Conservation (phyloP, 2,329 filamentous ascomycete species). For the Fusarium aywerte region DNA sequence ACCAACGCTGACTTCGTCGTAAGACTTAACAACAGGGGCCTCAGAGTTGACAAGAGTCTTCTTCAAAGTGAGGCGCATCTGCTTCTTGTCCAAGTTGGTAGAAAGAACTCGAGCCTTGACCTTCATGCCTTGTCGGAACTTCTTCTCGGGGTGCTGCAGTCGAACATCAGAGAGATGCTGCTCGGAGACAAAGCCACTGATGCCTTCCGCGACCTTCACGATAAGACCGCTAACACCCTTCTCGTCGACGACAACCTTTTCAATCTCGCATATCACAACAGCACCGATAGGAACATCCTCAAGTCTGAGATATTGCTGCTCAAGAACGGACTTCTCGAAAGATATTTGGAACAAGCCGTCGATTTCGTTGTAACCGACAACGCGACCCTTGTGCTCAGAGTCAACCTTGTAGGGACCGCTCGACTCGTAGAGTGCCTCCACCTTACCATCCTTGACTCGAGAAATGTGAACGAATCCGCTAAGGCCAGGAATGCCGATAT, state of each 20-base stretch:
- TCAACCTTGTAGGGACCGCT: constrained; percentile 82
- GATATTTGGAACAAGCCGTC: constrained; percentile 90
- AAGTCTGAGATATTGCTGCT: constrained; percentile 89
- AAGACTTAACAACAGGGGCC: constrained; percentile 79
- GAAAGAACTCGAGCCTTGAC: constrained; percentile 90
- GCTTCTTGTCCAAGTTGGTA: constrained; percentile 77
- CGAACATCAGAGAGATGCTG: constrained; percentile 89
- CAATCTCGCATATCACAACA: constrained; percentile 82
- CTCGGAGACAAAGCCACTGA: constrained; percentile 88
- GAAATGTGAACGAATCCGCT: constrained; percentile 96
- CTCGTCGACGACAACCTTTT: constrained; percentile 82
- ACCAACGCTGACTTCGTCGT: constrained; percentile 77
- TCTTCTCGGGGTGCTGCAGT: constrained; percentile 93
- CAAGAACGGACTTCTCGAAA: constrained; percentile 81
- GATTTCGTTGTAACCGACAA: constrained; percentile 86
- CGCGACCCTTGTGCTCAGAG: constrained; percentile 80
- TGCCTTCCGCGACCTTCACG: constrained; percentile 84
- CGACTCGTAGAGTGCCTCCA: constrained; percentile 81
- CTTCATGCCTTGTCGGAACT: constrained; percentile 86
- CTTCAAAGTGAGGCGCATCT: constrained; percentile 89
- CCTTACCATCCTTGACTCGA: constrained; percentile 86
- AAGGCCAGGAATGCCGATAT: constrained; percentile 71
- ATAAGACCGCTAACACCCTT: constrained; percentile 84
- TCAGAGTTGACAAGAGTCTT: constrained; percentile 95
- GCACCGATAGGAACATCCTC: constrained; percentile 88